Evolutionary conservation across 2,329 filamentous ascomycete species (phyloP).

Genomic region (Paecilomyces dactylethromorphus): DNA sequence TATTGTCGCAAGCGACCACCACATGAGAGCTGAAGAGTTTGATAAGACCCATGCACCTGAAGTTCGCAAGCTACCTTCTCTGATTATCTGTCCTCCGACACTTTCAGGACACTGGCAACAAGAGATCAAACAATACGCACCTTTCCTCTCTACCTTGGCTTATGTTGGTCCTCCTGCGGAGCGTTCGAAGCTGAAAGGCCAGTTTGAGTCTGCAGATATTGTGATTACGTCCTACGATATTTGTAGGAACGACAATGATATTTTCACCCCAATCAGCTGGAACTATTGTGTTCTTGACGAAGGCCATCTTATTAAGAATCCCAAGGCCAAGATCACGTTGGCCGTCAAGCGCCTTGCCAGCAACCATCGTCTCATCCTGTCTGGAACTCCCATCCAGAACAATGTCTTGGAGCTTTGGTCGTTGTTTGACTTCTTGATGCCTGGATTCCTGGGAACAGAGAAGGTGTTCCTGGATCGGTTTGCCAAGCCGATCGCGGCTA

Average conservation of each 20-base stretch:
- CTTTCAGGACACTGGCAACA: slow-evolving; percentile 98
- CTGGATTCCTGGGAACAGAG: slow-evolving; percentile 90
- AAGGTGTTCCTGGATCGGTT: slow-evolving; percentile 96
- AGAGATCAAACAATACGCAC: slow-evolving; percentile 91
- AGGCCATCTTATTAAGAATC: slow-evolving; percentile 97
- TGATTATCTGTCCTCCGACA: slow-evolving; percentile 94
- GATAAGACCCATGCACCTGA: slow-evolving; percentile 74
- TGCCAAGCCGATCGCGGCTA: slow-evolving; percentile 89
- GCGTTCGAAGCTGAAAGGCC: slow-evolving; percentile 62
- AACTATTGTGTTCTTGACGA: slow-evolving; percentile 98
- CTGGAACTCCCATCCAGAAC: slow-evolving; percentile 95
- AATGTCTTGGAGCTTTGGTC: slow-evolving; percentile 97
- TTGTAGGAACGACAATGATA: slow-evolving; percentile 87
- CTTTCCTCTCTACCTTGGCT: slow-evolving; percentile 81
- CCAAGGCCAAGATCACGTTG: slow-evolving; percentile 89
- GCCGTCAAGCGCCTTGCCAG: slow-evolving; percentile 85
- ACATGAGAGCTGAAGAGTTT: slow-evolving; percentile 85
- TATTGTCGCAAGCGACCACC: slow-evolving; percentile 96
- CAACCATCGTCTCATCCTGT: slow-evolving; percentile 93
- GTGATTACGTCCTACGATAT: slow-evolving; percentile 98
- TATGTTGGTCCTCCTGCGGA: slow-evolving; percentile 87
- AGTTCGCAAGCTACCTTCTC: slow-evolving; percentile 71
- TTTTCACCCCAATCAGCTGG: slow-evolving; percentile 78
- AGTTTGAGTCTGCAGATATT: slow-evolving; percentile 74
- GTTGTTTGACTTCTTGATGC: slow-evolving; percentile 98